Base-by-base conservation (phyloP, 805 yeast species). In the Metschnikowia kofuensis region DNA sequence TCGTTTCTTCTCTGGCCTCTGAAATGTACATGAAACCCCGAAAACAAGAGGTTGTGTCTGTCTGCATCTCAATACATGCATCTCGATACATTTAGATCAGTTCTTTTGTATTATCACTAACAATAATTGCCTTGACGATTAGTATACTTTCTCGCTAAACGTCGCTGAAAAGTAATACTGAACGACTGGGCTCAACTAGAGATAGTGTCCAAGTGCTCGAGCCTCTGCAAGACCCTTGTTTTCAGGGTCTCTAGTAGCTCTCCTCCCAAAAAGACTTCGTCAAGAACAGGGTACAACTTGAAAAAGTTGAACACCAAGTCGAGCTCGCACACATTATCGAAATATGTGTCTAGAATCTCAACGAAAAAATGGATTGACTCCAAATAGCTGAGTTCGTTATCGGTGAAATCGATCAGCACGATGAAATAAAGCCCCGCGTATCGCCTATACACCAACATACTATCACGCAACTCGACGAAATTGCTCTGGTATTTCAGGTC, bases 371-470 rank as follows among this genome's bases (percentile, higher is more conserved):
- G 98, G 35, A 92, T 82, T 28, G 87, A 82, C 52, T 94, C 96
- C 44, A 94, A 70, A 59, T 86, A 87, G 45, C 84, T 80, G 50
- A 94, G 77, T 61, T 90, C 97, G 60, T 87, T 89, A 62, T 90
- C 97, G 10, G 70, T 68, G n/a, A 77, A 63, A 56, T 88, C 96
- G 8, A 91, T 80, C 44, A 95, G 87, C 51, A 87, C 78, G n/a
- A 90, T 82, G 64, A 94, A 90, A 65, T 83, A 92, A 11, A 92
- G 70, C 7, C 98, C 98, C 3, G 97, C 97, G 62, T 92, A 92
- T 49, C 97, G 71, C 54, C 96, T 74, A 64, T 91, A 91, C 0
- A 92, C 90, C 44, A 94, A 70, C 62, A 87, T 87, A 48, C 75
- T 70, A 42, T 73, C 64, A 16, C 67, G 68, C 55, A 72, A 74